Evolutionary conservation across 306 rosid genomes (phyloP).

Genomic region (Fagus sylvatica): DNA sequence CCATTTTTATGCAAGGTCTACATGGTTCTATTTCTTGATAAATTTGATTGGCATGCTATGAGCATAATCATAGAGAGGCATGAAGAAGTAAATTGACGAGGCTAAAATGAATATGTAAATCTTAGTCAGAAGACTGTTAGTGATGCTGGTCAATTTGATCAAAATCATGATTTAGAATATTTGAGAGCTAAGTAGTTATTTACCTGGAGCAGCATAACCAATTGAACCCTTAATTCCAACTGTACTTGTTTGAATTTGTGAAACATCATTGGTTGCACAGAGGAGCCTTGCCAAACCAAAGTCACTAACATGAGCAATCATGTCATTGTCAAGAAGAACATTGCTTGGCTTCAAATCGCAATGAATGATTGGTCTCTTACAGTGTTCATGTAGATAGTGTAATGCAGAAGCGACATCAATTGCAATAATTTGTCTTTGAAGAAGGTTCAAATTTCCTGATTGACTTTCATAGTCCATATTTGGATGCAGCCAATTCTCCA

Average conservation of each 20-base stretch:
- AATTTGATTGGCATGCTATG: too few relatives aligned
- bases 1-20: too few relatives aligned
- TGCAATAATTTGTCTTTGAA: slow-evolving; percentile 27
- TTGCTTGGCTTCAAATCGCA: slow-evolving; percentile 27
- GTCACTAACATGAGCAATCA: slow-evolving; percentile 27
- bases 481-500: slow-evolving; percentile 35
- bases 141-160: too few relatives aligned
- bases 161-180: too few relatives aligned
- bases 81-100: too few relatives aligned
- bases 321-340: slow-evolving; percentile 21
- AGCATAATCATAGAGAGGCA: too few relatives aligned
- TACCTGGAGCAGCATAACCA: slow-evolving; percentile 28
- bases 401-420: slow-evolving; percentile 19
- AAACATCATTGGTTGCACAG: not conserved
- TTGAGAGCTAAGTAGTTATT: too few relatives aligned
- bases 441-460: not conserved
- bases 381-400: slow-evolving; percentile 18
- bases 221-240: slow-evolving; percentile 16
- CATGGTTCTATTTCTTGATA: too few relatives aligned
- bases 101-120: too few relatives aligned
- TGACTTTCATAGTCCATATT: not conserved
- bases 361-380: slow-evolving; percentile 11
- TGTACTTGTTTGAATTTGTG: slow-evolving; percentile 17
- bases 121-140: too few relatives aligned
- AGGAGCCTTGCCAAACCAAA: slow-evolving; percentile 33